Percentiles rank a stretch among this genome's conserved stretches.
Conservation (phyloP, 2,329 filamentous ascomycete species). For the Elsinoe australis region DNA sequence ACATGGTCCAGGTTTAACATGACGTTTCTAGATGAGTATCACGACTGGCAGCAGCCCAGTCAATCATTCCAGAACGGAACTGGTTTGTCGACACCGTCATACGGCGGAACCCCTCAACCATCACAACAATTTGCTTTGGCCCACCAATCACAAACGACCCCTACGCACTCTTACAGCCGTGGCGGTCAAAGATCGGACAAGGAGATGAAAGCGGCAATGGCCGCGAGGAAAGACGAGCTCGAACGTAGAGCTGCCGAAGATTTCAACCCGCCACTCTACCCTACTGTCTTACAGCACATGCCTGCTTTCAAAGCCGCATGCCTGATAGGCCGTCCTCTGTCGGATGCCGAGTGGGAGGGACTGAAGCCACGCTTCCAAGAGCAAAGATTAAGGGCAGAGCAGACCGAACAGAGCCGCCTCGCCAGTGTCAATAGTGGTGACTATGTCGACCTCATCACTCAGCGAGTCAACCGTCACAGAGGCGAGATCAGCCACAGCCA, state of each 20-base stretch:
- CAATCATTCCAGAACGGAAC: background rate
- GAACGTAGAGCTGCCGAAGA: conserved; percentile 56
- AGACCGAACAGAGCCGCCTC: conserved; percentile 45
- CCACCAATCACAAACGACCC: too few species aligned
- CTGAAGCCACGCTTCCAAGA: conserved; percentile 59
- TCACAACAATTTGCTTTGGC: background rate
- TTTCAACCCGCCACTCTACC: conserved; percentile 57
- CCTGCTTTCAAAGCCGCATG: conserved; percentile 67
- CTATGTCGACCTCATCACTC: conserved; percentile 14
- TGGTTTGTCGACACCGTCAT: background rate
- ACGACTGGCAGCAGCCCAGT: background rate
- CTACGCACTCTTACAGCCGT: too few species aligned
- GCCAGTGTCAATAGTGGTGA: conserved; percentile 28
- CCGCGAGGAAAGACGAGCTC: conserved; percentile 59
- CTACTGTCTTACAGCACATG: conserved; percentile 59
- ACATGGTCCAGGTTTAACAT: too few species aligned
- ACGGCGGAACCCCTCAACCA: conserved; percentile 15
- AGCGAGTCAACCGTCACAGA: conserved; percentile 1
- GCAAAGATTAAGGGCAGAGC: conserved; percentile 59
- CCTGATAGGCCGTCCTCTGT: conserved; percentile 60
- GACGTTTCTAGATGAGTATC: background rate
- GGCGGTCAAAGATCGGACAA: conserved; percentile 54
- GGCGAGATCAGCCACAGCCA: conserved; percentile 36
- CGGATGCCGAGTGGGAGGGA: conserved; percentile 61
- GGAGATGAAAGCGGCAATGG: conserved; percentile 57